A percentile compares a stretch with the other conserved stretches of the same genome.
phyloP scores from a whole-genome alignment of 352 stramenopile genomes.

The Pythium myriotylum region DNA sequence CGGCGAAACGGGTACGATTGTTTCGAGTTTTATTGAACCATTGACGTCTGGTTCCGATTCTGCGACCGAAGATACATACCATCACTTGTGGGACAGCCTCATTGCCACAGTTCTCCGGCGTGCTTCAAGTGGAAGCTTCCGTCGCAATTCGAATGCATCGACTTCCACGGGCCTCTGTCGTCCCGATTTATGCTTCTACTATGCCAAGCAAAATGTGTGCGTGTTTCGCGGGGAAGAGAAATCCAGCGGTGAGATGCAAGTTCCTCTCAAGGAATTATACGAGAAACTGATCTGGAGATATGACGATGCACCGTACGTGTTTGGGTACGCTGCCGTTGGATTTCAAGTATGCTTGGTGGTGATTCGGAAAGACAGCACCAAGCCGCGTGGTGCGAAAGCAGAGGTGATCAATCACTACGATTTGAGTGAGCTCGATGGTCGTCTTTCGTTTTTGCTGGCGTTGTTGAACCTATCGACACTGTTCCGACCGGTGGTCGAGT shows the following conservation, averaged over 20 bases:
- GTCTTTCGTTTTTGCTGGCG: constrained; percentile 30
- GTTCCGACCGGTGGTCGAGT: constrained; percentile 13
- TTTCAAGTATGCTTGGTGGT: constrained; percentile 24
- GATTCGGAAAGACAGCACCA: constrained; percentile 23
- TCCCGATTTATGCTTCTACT: constrained; percentile 23
- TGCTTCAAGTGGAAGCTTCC: constrained; percentile 6
- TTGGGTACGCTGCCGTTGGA: constrained; percentile 35
- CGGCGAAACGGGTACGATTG: not conserved
- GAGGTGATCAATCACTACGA: constrained; percentile 30
- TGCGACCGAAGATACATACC: constrained; percentile 18
- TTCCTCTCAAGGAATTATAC: constrained; percentile 26
- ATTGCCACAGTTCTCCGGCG: constrained; percentile 1
- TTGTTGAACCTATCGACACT: constrained; percentile 37
- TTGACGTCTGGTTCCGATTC: not conserved
- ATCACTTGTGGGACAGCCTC: constrained; percentile 18
- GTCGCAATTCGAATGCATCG: constrained; percentile 6
- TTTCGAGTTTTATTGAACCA: constrained; percentile 2
- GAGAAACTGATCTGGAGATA: constrained; percentile 32
- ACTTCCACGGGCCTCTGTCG: constrained; percentile 2
- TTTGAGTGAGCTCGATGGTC: constrained; percentile 20
- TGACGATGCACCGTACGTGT: constrained; percentile 27
- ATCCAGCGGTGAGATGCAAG: constrained; percentile 12
- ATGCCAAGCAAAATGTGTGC: constrained; percentile 14
- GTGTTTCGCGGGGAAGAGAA: constrained; percentile 23
- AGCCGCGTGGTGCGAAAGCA: constrained; percentile 16